Evolutionary conservation across 352 stramenopile genomes (phyloP), one percentile per base, ranked within the genome.

Genomic region (Phytophthora capsici): DNA sequence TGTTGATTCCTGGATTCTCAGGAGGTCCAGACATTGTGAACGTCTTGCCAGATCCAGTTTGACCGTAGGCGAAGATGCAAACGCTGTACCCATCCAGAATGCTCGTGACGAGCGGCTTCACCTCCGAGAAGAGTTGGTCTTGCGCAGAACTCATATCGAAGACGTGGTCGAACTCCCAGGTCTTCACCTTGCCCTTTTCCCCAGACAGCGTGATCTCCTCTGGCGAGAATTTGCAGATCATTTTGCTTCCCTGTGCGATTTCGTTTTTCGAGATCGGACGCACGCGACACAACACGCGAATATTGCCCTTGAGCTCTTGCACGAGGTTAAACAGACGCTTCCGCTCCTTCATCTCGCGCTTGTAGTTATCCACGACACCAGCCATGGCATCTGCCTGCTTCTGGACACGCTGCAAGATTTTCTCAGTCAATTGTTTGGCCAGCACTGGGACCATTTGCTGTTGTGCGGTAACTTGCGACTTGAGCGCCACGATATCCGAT

Each of bases 271-370:
- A 94, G 48, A 96, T 93, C 2, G 97, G 97, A 30, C 97, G 95
- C 14, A 99, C 89, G 57, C 97, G 95, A 55, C 96, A 99, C 44
- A 98, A 93, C 12, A 99, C 97, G 51, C 98, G 95, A 55, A 99
- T 99, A 66, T 99, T 99, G 34, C 96, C 96, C 61, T 98, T 97
- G 28, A 99, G 79, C 54, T 97, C 94, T 55, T 99, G 91, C 34
- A 99, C 97, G 25, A 98, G 84, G 54, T 97, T 97, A 54, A 99
- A 97, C 41, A 99, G 73, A 30, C 97, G 89, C 57, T 95, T 95
- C 37, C 88, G 85, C 68, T 95, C 86, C 50, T 94, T 94, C 55
- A 95, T 84, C 58, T 95, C 88, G 28, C 88, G 85, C 50, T 94
- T 91, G 77, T 96, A 96, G 61, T 95, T 96, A 43, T 96, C 88